phyloP scores from a whole-genome alignment of 2,329 filamentous ascomycete genomes.

The Colletotrichum nymphaeae region DNA sequence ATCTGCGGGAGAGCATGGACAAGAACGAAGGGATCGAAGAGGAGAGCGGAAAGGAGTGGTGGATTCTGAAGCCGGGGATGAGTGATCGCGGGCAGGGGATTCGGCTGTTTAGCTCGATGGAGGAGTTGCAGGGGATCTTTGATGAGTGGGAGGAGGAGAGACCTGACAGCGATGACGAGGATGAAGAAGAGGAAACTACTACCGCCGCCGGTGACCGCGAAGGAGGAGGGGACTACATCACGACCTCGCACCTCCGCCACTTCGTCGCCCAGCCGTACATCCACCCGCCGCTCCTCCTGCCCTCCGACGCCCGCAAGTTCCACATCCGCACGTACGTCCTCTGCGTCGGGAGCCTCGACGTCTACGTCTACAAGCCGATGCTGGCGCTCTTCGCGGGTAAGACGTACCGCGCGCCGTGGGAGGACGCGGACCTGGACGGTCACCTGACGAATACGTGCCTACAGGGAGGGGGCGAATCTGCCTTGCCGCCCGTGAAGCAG shows the following conservation, averaged over 20 bases:
- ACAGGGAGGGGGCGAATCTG: constrained; percentile 66
- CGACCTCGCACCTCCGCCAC: constrained; percentile 91
- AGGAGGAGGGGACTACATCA: constrained; percentile 65
- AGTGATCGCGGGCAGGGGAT: constrained; percentile 96
- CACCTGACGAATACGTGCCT: constrained; percentile 98
- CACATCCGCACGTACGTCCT: constrained; percentile 94
- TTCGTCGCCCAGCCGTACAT: constrained; percentile 98
- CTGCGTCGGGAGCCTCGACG: constrained; percentile 79
- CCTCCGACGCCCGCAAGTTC: constrained; percentile 81
- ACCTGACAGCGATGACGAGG: constrained; percentile 74
- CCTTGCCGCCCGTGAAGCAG: constrained; percentile 72
- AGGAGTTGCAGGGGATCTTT: constrained; percentile 87
- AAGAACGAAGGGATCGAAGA: constrained; percentile 60
- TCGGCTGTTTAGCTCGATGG: constrained; percentile 85
- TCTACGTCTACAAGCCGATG: constrained; percentile 92
- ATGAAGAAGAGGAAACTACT: constrained; percentile 51
- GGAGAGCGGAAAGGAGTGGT: constrained; percentile 77
- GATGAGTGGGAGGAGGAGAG: constrained; percentile 85
- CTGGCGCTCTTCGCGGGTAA: constrained; percentile 89
- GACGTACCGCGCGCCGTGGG: constrained; percentile 75
- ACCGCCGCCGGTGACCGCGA: constrained; percentile 42
- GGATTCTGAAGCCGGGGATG: constrained; percentile 99
- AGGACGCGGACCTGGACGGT: constrained; percentile 66
- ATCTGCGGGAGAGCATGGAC: constrained; percentile 82
- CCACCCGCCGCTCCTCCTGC: constrained; percentile 83